Base-by-base conservation (phyloP, 148 eudicot species). In the Camellia sinensis region DNA sequence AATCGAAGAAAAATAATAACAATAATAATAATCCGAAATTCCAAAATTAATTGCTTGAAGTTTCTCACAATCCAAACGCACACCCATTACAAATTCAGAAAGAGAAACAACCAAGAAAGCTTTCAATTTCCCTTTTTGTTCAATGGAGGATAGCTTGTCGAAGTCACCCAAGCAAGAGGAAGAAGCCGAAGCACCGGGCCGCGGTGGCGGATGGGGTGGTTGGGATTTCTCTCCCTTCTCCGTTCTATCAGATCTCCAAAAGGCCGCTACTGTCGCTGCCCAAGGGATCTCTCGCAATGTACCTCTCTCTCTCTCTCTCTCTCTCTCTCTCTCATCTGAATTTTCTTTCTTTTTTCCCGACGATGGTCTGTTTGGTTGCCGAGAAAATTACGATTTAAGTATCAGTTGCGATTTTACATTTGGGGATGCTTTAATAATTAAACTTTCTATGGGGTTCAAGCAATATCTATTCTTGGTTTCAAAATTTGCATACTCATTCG, bases 221-320 rank as follows among this genome's bases (percentile, higher is more conserved):
- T 92, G 98, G 97, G 98, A 97, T 3, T 91, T 94, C 79, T 88
- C 97, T 13, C 83, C 94, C 17, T 83, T 91, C 37, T 93, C 97
- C 3, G 92, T 92, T 80, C 76, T 95, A n/a, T 87, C 97, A 8
- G 98, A 95, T 92, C 92, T 95, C 78, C 98, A 95, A 79, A 95
- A 92, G 87, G 98, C 94, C 29, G 97, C 94, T 14, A 73, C 91
- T 5, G 84, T 81, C 53, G 91, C 93, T 14, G 97, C 98, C 12
- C 97, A 93, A 81, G 98, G 90, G 97, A 95, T 95, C 89, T 89
- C 98, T 50, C 97, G 98, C 89, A 95, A 91, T 89, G 98, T 95
- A 93, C 44, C 60, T 78, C 21, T 40, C 46, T 66, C 72, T 80
- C 29, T 46, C 50, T 46, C 50, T 46, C 29, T 22, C 29, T 22